These are phyloP conservation scores for Leavenworthia alabamica DNA, from an alignment of 345 rosid species.

Conservation along the genomic window DNA sequence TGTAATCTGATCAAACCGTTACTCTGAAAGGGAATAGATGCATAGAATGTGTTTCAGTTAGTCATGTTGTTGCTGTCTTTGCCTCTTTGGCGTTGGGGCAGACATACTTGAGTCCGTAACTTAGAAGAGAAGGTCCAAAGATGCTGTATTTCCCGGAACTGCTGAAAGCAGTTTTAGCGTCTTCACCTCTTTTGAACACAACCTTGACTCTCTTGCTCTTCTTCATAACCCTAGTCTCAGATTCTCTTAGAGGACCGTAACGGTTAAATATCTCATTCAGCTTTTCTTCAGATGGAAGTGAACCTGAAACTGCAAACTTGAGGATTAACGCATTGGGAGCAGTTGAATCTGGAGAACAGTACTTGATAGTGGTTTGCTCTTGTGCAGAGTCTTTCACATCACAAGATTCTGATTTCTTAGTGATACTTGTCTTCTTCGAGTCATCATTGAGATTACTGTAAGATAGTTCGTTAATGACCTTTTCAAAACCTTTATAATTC, in stretches of 20 bases:
- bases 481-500: slow-evolving; percentile 17
- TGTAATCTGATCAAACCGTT: background rate
- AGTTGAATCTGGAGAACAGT: slow-evolving; percentile 8
- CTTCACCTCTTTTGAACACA: slow-evolving; percentile 43
- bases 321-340: slow-evolving; percentile 44
- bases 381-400: slow-evolving; percentile 28
- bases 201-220: slow-evolving; percentile 50
- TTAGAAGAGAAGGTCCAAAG: slow-evolving; percentile 57
- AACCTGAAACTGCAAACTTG: slow-evolving; percentile 41
- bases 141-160: slow-evolving; percentile 53
- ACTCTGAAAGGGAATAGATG: background rate
- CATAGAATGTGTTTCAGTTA: background rate
- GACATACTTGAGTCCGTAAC: slow-evolving; percentile 43
- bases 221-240: slow-evolving; percentile 42
- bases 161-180: slow-evolving; percentile 61
- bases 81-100: background rate
- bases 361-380: slow-evolving; percentile 20
- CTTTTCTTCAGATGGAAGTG: slow-evolving; percentile 39
- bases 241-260: slow-evolving; percentile 41
- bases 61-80: background rate
- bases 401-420: background rate
- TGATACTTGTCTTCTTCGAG: slow-evolving; percentile 27
- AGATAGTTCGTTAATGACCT: slow-evolving; percentile 1
- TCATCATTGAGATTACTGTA: slow-evolving; percentile 18
- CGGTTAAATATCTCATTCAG: slow-evolving; percentile 51